Conservation (phyloP, 2,329 filamentous ascomycete genomes). For the Triangularia setosa region DNA sequence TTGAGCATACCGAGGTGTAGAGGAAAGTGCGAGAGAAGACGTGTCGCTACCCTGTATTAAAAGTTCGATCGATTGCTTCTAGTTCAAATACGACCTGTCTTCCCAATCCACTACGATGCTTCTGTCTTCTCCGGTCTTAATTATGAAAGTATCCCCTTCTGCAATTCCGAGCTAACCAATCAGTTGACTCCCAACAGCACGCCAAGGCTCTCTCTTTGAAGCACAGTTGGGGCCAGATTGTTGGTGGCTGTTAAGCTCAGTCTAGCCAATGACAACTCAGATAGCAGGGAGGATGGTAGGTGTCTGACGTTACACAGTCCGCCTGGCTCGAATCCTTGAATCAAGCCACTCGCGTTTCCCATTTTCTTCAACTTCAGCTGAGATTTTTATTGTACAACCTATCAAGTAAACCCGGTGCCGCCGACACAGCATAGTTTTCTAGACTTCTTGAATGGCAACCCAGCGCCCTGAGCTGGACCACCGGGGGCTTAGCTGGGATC, state of each 20-base stretch:
- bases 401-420: too few relatives aligned
- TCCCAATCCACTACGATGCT: too few relatives aligned
- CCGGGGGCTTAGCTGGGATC: neutral
- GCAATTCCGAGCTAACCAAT: neutral
- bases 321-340: neutral
- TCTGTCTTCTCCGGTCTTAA: too few relatives aligned
- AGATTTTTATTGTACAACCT: neutral
- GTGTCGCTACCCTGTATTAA: too few relatives aligned
- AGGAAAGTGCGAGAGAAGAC: too few relatives aligned
- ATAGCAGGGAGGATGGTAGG: neutral
- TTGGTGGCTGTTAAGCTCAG: neutral
- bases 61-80: too few relatives aligned
- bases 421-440: neutral
- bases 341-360: neutral
- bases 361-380: neutral
- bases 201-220: neutral
- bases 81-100: too few relatives aligned
- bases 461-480: neutral
- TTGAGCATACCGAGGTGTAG: too few relatives aligned
- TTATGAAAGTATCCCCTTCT: too few relatives aligned
- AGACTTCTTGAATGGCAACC: neutral
- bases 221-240: neutral
- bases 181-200: neutral
- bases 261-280: neutral
- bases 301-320: neutral